A percentile compares a stretch with the other conserved stretches of the same genome.
phyloP scores from a whole-genome alignment of 106 monocot species.

The Narthecium ossifragum region DNA sequence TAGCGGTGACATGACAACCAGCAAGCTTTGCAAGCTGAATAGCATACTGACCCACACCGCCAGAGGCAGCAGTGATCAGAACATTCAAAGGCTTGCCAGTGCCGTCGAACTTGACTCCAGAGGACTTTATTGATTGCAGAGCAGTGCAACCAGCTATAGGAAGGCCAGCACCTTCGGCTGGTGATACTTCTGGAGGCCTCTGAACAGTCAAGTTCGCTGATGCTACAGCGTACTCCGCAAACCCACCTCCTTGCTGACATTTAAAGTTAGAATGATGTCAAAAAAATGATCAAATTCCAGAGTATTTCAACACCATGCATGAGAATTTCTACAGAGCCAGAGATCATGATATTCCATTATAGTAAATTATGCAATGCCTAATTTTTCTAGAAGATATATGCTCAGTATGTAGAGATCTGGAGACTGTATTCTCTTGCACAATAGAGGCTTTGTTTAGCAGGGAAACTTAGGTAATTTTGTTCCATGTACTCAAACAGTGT shows the following conservation, averaged over 20 bases:
- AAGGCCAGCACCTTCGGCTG: slow-evolving; percentile 28
- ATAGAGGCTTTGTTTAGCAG: too few relatives aligned
- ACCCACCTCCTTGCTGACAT: slow-evolving; percentile 30
- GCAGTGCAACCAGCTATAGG: slow-evolving; percentile 31
- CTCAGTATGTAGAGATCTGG: too few relatives aligned
- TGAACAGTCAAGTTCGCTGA: slow-evolving; percentile 16
- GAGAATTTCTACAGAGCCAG: too few relatives aligned
- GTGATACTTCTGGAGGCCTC: slow-evolving; percentile 17
- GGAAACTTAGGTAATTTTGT: too few relatives aligned
- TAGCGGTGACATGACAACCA: slow-evolving; percentile 32
- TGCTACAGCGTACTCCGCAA: slow-evolving; percentile 37
- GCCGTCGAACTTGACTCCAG: slow-evolving; percentile 11
- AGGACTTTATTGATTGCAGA: slow-evolving; percentile 25
- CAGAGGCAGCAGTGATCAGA: slow-evolving; percentile 51
- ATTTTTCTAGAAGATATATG: too few relatives aligned
- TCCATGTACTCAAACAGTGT: too few relatives aligned
- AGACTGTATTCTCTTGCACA: too few relatives aligned
- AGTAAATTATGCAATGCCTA: too few relatives aligned
- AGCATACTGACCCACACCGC: slow-evolving; percentile 38
- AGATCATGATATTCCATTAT: too few relatives aligned
- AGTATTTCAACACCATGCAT: too few relatives aligned
- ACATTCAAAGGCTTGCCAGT: slow-evolving; percentile 5
- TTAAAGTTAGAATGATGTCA: not conserved
- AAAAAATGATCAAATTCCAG: too few relatives aligned
- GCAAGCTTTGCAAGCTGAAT: slow-evolving; percentile 40